Base-by-base conservation (phyloP, 176 grass and related monocot genomes). In the Miscanthus lutarioriparius region DNA sequence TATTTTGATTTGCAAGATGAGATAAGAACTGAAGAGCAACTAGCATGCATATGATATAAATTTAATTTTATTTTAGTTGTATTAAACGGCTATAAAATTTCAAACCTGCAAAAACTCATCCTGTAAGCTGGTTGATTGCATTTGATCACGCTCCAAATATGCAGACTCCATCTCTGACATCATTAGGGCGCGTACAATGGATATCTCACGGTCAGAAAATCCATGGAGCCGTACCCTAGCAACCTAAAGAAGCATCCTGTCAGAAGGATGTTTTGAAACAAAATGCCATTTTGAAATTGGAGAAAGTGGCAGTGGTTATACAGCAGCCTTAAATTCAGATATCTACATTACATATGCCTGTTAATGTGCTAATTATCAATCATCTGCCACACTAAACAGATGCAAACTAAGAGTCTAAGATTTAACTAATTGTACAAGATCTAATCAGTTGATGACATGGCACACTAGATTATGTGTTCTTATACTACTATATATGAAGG, bases 161-260 rank as follows among this genome's bases (percentile, higher is more conserved):
- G 91, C 96, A 85, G 96, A 98, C 62, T 99, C 96, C 22, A 99
- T 99, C 73, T 99, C 96, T 78, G 96, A 99, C 93, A 94, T 96
- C 96, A 99, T 95, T 89, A 99, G 86, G 70, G 93, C 91, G n/a
- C 93, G 87, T 48, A 94, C 91, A 81, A 99, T 99, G 65, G 96
- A 93, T 96, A 99, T 92, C 86, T 98, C 96, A 86, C 91, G 91
- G 69, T 98, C 93, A 77, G 96, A 98, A 92, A 98, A 96, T 63
- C 96, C 96, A 92, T 98, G 93, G 33, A 98, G 89, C 51, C 96
- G 83, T 40, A 93, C 59, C 81, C 96, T 93, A 73, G 96, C 96
- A 96, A 98, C 89, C 96, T 98, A 88, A 89, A 85, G 81, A 70
- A 67, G 82, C 9, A 77, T 74, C 9, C 56, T 37, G 45, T 74